These are phyloP conservation scores for Centella asiatica DNA, from an alignment of 129 eudicot genomes.

Conservation along the genomic window DNA sequence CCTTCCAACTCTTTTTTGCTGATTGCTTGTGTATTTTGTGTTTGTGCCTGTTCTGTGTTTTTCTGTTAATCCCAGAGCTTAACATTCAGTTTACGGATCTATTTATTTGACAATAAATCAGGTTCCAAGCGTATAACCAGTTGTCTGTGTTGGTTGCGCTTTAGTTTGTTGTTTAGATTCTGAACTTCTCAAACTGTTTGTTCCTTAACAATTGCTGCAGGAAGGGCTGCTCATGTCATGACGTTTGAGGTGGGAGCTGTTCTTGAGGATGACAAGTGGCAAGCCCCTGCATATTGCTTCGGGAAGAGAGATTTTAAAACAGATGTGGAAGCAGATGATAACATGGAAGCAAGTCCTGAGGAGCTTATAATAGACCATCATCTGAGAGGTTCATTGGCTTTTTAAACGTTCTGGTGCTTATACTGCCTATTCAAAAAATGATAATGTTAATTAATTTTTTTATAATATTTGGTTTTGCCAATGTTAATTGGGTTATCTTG, in stretches of 20 bases:
- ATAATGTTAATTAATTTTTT: no score
- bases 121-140: no score
- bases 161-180: not conserved
- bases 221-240: constrained; percentile 74
- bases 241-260: constrained; percentile 84
- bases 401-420: constrained; percentile 1
- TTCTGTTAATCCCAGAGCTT: no score
- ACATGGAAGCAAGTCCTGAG: not conserved
- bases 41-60: no score
- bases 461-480: not conserved
- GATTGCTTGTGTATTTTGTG: no score
- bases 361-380: not conserved
- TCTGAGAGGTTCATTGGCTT: constrained; percentile 11
- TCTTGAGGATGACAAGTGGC: constrained; percentile 81
- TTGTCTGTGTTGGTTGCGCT: not conserved
- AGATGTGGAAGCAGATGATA: not conserved
- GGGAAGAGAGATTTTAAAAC: constrained; percentile 14
- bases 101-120: no score
- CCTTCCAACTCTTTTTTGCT: no score
- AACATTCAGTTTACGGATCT: no score
- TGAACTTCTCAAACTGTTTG: not conserved
- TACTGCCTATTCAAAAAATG: not conserved
- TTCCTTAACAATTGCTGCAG: constrained; percentile 24
- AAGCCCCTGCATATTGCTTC: constrained; percentile 75
- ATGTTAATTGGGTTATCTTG: not conserved